Base-by-base conservation (phyloP, 441 rosid genomes). In the Eruca vesicaria region DNA sequence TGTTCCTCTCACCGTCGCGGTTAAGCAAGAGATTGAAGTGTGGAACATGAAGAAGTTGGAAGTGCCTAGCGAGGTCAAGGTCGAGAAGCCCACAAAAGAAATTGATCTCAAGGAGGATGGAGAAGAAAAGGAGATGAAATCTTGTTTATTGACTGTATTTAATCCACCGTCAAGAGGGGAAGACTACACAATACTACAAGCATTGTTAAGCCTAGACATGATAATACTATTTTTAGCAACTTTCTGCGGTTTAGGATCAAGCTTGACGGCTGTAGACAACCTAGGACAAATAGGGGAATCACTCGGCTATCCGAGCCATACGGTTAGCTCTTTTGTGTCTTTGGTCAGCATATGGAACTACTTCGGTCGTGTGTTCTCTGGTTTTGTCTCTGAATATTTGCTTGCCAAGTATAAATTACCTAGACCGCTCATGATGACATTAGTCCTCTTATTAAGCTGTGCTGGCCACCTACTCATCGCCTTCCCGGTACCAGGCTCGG, bases 301-400 rank as follows among this genome's bases (percentile, higher is more conserved):
- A 2, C 85, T 94, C 5, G 94, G 97, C n/a, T 94, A 94, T 58
- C 90, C 89, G 7, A 66, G 68, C 3, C 83, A 83, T 14, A 84
- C 94, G 26, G 84, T 90, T 1, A 84, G 83, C 29, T 68, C 95
- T 1, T 89, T 90, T 59, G 88, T 94, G 57, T 94, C 98, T 1
- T 83, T 94, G 4, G 97, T 92, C 2, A 94, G 98, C 84, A 90
- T 94, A 68, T 94, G 97, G 97, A 92, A 89, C 62, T 94, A 83
- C 75, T 92, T 90, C 2, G 97, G 98, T 36, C 81, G 97, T 69
- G 92, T 94, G 0, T 90, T 89, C 72, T 66, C 97, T 0, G 98
- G 97, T 6, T 94, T 87, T 67, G 90, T 94, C 59, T 94, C 97
- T 0, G 97, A 94, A 72, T 56, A 69, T 53, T 69, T 94, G 21